Evolutionary conservation across 805 yeast genomes (phyloP), one percentile per base, ranked within the genome.

Genomic region (Candida sithepensis): DNA sequence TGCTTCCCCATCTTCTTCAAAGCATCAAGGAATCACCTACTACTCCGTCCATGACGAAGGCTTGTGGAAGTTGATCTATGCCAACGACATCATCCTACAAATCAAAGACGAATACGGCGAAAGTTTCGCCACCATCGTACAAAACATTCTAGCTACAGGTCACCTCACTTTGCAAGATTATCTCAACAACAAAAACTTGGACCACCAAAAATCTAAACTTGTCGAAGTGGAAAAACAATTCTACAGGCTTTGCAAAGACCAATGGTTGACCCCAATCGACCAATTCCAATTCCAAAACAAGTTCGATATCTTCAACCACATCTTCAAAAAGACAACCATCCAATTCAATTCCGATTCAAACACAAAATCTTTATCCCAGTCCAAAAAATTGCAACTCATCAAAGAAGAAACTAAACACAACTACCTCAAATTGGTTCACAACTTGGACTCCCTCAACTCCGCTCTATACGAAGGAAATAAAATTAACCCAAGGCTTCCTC

Each of bases 71-170:
- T 69, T 89, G 45, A 64, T 90, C 16, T 88, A 90, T 65, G 72
- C 90, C 7, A 97, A 96, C 39, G 87, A 85, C 45, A 81, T 90
- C 50, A 72, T 89, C 28, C 64, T 75, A 43, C 72, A 72, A 49
- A 72, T 85, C 41, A 73, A 77, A 47, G 61, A 66, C n/a, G 69
- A 66, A 23, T 69, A 57, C 41, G 74, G 79, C 14, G 69, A 67
- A 20, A 67, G 67, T 13, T 53, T 66, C 32, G 82, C 86, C 2
- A 81, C 80, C 44, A 76, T 87, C 20, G 70, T 87, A 12, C 89
- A 84, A 57, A 85, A 85, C 57, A 68, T 89, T 39, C 62, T 88
- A n/a, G 74, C 80, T 4, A 68, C 79, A 45, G 97, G 96, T 0
- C 82, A 82, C 56, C 61, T 89, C 46, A 74, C 81, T 4, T 68